Conservation (phyloP, 306 rosid species). For the Clitoria ternatea region DNA sequence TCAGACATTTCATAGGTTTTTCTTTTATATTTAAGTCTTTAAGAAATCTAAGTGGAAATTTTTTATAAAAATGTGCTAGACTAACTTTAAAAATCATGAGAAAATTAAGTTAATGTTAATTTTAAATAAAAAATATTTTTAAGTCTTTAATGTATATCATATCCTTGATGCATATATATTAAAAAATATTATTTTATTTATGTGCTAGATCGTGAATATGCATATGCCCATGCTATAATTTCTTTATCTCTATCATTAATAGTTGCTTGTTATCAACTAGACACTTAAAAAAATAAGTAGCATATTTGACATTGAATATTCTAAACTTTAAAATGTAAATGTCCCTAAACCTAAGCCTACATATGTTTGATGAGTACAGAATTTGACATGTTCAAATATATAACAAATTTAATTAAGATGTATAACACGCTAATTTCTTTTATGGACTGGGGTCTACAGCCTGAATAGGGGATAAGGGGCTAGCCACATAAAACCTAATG, state of each 20-base stretch:
- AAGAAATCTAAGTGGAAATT: too few relatives aligned
- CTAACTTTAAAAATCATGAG: too few relatives aligned
- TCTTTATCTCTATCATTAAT: conserved; percentile 16
- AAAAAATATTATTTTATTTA: conserved; percentile 13
- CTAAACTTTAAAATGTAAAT: conserved; percentile 3
- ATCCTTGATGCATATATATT: too few relatives aligned
- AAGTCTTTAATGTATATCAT: too few relatives aligned
- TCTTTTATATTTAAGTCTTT: too few relatives aligned
- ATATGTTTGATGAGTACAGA: not conserved
- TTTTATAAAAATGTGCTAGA: too few relatives aligned
- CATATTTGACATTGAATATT: conserved; percentile 6
- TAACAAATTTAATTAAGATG: not conserved
- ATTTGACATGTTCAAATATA: not conserved
- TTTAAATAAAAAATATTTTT: too few relatives aligned
- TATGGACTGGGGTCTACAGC: not conserved
- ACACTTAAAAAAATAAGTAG: not conserved
- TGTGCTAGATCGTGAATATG: conserved; percentile 30
- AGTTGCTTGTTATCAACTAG: not conserved
- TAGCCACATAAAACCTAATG: conserved; percentile 1
- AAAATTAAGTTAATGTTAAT: too few relatives aligned
- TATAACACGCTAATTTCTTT: not conserved
- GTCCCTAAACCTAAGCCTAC: conserved; percentile 10
- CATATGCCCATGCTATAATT: not conserved
- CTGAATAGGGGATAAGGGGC: not conserved
- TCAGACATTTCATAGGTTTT: too few relatives aligned